These are phyloP conservation scores for Clonostachys byssicola DNA, from an alignment of 2,329 filamentous ascomycete genomes.

Conservation along the genomic window DNA sequence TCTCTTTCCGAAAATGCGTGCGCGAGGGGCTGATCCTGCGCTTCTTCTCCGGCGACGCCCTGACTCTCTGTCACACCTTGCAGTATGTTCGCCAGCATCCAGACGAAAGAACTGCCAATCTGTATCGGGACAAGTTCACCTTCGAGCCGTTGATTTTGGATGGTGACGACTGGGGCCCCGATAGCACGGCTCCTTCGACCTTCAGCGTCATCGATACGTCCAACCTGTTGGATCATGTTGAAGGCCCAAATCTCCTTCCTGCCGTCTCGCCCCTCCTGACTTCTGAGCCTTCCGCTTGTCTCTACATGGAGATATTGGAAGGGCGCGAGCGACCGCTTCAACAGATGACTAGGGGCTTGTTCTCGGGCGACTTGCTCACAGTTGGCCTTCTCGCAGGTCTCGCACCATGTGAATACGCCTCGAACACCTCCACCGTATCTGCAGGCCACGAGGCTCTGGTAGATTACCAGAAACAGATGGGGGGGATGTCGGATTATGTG, in stretches of 20 bases:
- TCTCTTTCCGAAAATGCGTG: conserved; percentile 26
- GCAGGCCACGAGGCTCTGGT: too few relatives aligned
- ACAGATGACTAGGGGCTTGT: too few relatives aligned
- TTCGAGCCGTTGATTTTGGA: conserved; percentile 35
- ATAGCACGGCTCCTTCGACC: conserved; percentile 22
- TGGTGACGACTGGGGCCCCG: conserved; percentile 27
- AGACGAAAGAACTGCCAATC: conserved; percentile 24
- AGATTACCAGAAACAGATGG: too few relatives aligned
- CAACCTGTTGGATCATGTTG: conserved; percentile 33
- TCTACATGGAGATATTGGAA: too few relatives aligned
- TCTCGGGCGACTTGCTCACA: too few relatives aligned
- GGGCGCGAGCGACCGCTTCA: too few relatives aligned
- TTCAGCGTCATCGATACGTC: conserved; percentile 57
- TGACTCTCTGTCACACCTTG: conserved; percentile 47
- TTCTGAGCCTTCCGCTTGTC: background rate
- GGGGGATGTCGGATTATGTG: too few relatives aligned
- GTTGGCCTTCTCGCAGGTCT: too few relatives aligned
- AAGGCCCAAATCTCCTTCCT: conserved; percentile 7
- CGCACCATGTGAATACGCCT: too few relatives aligned
- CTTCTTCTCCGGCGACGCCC: conserved; percentile 40
- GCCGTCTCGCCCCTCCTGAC: background rate
- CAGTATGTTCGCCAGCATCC: conserved; percentile 25
- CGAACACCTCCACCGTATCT: too few relatives aligned
- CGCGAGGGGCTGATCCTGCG: conserved; percentile 31
- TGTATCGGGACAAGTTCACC: conserved; percentile 35